Percentiles rank a stretch among this genome's conserved stretches.
phyloP scores from a whole-genome alignment of 805 yeast species.

The Ogataea haglerorum region DNA sequence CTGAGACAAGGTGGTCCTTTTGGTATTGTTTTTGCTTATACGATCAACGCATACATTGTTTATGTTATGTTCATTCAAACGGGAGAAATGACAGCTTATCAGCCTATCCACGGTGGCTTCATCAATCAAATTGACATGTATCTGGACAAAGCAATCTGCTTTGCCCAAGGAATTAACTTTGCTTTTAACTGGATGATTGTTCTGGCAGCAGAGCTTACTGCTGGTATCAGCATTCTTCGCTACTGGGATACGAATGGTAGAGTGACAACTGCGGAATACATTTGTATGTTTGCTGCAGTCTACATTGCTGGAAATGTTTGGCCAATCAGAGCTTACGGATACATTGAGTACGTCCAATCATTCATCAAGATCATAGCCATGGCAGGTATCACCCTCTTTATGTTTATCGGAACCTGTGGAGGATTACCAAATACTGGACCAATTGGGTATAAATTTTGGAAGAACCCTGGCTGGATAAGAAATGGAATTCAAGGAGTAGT shows the following conservation, averaged over 20 bases:
- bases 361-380: constrained; percentile 61
- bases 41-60: constrained; percentile 54
- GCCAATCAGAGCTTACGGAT: constrained; percentile 40
- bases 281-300: constrained; percentile 48
- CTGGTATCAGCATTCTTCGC: constrained; percentile 58
- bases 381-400: constrained; percentile 43
- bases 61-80: constrained; percentile 59
- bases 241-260: constrained; percentile 47
- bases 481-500: constrained; percentile 57
- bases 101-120: constrained; percentile 59
- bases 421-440: constrained; percentile 40
- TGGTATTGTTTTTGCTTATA: constrained; percentile 51
- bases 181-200: constrained; percentile 62
- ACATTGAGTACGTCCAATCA: constrained; percentile 41
- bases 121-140: constrained; percentile 37
- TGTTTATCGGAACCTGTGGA: constrained; percentile 49
- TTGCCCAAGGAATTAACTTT: constrained; percentile 61
- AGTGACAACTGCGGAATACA: constrained; percentile 56
- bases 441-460: constrained; percentile 51
- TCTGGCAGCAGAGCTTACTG: constrained; percentile 60
- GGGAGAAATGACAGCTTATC: constrained; percentile 63
- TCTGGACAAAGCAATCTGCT: constrained; percentile 54
- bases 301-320: constrained; percentile 33
- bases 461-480: constrained; percentile 51
- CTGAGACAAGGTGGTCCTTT: constrained; percentile 45